Percentiles rank a stretch among this genome's conserved stretches.
phyloP scores from a whole-genome alignment of 1,284 basidiomycete species.

The Cutaneotrichosporon cyanovorans region DNA sequence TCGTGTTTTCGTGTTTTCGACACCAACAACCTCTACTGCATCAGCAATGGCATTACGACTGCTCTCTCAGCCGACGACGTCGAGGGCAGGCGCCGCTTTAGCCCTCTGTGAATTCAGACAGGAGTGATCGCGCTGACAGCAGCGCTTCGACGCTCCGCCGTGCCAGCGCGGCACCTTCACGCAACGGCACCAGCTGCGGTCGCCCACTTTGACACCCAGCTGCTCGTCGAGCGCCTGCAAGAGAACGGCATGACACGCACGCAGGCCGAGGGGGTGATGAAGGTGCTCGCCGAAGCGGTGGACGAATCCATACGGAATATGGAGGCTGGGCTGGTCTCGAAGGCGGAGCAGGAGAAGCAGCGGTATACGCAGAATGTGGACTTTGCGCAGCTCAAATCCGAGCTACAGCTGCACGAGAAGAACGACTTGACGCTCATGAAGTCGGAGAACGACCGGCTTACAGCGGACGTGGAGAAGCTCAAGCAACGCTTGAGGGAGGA shows the following conservation, averaged over 20 bases:
- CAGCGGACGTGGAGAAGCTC: slow-evolving; percentile 88
- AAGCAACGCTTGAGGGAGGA: slow-evolving; percentile 91
- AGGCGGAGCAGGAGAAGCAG: slow-evolving; percentile 91
- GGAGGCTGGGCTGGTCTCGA: slow-evolving; percentile 88
- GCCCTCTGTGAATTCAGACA: slow-evolving; percentile 21
- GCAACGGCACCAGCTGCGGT: slow-evolving; percentile 5
- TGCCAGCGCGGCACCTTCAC: slow-evolving; percentile 9
- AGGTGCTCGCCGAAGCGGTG: slow-evolving; percentile 86
- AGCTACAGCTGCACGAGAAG: slow-evolving; percentile 92
- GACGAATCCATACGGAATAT: slow-evolving; percentile 90
- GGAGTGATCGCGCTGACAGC: not conserved
- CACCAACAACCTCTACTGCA: too few species aligned
- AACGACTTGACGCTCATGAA: slow-evolving; percentile 95
- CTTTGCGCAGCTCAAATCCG: slow-evolving; percentile 93
- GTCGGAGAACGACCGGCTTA: slow-evolving; percentile 85
- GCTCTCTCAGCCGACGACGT: slow-evolving; percentile 31
- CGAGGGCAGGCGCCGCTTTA: slow-evolving; percentile 25
- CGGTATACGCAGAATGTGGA: slow-evolving; percentile 96
- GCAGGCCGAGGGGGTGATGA: slow-evolving; percentile 92
- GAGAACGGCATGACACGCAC: slow-evolving; percentile 74
- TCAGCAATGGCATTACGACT: slow-evolving; percentile 10
- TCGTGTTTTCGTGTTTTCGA: too few species aligned
- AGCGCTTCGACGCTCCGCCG: slow-evolving; percentile 1
- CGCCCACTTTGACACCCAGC: slow-evolving; percentile 82
- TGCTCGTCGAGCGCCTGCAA: slow-evolving; percentile 82